Evolutionary conservation across 2,329 filamentous ascomycete genomes (phyloP).

Genomic region (Teratosphaeria gauchensis): DNA sequence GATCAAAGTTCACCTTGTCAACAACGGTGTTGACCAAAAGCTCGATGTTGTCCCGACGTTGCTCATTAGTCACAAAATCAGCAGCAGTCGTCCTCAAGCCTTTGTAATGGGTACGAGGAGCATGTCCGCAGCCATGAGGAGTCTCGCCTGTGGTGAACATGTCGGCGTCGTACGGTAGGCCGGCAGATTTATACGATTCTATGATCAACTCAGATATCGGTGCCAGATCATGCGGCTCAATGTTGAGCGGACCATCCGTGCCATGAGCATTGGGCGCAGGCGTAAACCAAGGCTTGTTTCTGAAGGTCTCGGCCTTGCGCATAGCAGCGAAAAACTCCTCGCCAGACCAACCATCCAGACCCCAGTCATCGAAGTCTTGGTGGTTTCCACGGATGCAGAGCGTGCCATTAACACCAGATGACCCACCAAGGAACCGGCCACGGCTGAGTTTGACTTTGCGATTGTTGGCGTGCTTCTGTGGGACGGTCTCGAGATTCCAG

Average conservation of each 20-base stretch:
- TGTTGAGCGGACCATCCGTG: conserved; percentile 14
- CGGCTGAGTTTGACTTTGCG: conserved; percentile 10
- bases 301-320: conserved; percentile 12
- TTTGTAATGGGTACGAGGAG: neutral
- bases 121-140: neutral
- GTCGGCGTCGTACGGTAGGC: neutral
- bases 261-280: conserved; percentile 12
- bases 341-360: conserved; percentile 19
- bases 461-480: neutral
- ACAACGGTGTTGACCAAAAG: conserved; percentile 53
- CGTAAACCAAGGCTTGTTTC: neutral
- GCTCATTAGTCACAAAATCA: neutral
- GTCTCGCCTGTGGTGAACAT: neutral
- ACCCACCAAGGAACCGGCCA: conserved; percentile 35
- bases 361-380: conserved; percentile 32
- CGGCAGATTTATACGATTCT: neutral
- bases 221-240: neutral
- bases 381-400: conserved; percentile 34
- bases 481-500: neutral
- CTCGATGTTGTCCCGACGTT: conserved; percentile 29
- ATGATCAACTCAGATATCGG: neutral
- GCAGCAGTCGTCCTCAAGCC: neutral
- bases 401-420: conserved; percentile 36
- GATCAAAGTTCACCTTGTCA: conserved; percentile 57
- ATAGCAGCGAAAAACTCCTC: conserved; percentile 22